A percentile compares a stretch with the other conserved stretches of the same genome.
Conservation (phyloP, 2,329 filamentous ascomycete species). For the Lachnellula arida region DNA sequence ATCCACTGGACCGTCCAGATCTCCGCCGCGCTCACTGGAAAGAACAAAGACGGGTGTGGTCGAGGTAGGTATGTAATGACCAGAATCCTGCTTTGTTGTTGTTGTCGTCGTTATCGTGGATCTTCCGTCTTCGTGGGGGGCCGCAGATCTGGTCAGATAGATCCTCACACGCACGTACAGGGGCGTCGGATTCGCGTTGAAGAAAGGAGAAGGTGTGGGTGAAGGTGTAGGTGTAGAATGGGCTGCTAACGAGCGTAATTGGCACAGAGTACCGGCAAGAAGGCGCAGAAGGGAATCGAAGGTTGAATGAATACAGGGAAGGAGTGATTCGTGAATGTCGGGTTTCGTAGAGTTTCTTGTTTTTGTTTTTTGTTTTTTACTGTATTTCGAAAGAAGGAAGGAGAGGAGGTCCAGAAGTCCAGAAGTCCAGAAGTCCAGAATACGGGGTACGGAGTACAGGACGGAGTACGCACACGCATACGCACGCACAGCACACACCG, state of each 20-base stretch:
- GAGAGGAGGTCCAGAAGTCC: too few relatives aligned
- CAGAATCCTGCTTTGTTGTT: not conserved
- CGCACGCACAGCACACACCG: too few relatives aligned
- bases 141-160: not conserved
- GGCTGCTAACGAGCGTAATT: constrained; percentile 48
- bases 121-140: not conserved
- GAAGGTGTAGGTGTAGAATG: not conserved
- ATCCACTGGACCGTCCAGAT: constrained; percentile 10
- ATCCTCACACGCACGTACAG: not conserved
- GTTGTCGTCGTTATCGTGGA: not conserved
- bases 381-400: too few relatives aligned
- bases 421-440: too few relatives aligned
- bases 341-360: too few relatives aligned
- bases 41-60: not conserved
- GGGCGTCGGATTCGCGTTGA: constrained; percentile 3
- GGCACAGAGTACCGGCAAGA: constrained; percentile 44
- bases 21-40: not conserved
- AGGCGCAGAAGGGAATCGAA: too few relatives aligned
- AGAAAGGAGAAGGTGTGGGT: constrained; percentile 12
- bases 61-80: too few relatives aligned
- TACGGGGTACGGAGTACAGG: too few relatives aligned
- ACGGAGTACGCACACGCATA: too few relatives aligned
- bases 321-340: too few relatives aligned
- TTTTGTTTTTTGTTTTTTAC: too few relatives aligned
- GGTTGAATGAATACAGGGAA: too few relatives aligned